Percentiles rank a stretch among this genome's conserved stretches.
Evolutionary conservation across 352 stramenopile genomes (phyloP).

Genomic region (Blastocystis sp.): DNA sequence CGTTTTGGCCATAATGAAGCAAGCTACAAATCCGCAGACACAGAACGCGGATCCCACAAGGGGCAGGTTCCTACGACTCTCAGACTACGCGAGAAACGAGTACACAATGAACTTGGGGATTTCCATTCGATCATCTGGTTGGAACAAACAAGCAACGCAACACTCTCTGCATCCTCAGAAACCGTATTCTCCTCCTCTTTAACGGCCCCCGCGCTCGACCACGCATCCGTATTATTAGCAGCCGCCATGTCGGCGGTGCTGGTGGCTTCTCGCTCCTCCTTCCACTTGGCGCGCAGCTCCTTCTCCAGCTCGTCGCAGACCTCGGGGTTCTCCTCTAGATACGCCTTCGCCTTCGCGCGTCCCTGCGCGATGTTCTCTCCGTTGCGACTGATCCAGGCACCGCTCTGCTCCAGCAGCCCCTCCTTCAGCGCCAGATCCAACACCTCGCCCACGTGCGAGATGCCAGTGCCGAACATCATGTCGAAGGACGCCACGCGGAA

Average conservation of each 20-base stretch:
- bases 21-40: not conserved
- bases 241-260: not conserved
- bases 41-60: not conserved
- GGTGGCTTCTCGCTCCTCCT: slow-evolving; percentile 3
- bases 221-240: not conserved
- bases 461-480: slow-evolving; percentile 89
- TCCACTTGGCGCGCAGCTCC: slow-evolving; percentile 29
- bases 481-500: slow-evolving; percentile 87
- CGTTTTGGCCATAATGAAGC: not conserved
- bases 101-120: not conserved
- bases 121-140: not conserved
- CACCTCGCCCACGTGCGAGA: slow-evolving; percentile 73
- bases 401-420: slow-evolving; percentile 56
- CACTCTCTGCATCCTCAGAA: not conserved
- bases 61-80: slow-evolving; percentile 15
- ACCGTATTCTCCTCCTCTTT: not conserved
- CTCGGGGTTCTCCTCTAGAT: slow-evolving; percentile 64
- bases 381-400: slow-evolving; percentile 53
- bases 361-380: slow-evolving; percentile 67
- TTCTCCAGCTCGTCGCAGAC: slow-evolving; percentile 61
- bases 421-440: slow-evolving; percentile 63
- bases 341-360: slow-evolving; percentile 63
- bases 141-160: not conserved
- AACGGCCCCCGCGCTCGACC: not conserved
- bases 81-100: not conserved